Conservation (phyloP, 73 alveolate genomes). For the Tetrahymena malaccensis region DNA sequence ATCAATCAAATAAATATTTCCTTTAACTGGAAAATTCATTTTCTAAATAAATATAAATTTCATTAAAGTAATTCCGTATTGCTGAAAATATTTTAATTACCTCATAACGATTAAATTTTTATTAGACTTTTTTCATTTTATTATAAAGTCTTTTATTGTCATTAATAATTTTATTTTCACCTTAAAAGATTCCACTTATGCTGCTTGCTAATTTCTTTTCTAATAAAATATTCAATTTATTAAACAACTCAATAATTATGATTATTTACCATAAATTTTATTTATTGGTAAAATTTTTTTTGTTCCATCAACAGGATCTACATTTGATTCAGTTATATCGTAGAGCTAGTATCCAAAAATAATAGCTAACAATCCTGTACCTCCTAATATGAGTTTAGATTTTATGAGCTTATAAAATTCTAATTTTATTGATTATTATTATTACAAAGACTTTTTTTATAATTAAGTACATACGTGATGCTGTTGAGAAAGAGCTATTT, state of each 20-base stretch:
- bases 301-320: background rate
- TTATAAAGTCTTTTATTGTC: background rate
- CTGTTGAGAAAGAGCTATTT: background rate
- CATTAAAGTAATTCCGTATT: background rate
- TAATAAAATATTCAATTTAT: background rate
- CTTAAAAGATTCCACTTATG: background rate
- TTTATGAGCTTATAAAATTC: background rate
- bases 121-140: background rate
- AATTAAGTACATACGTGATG: background rate
- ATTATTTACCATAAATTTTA: background rate
- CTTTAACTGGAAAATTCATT: background rate
- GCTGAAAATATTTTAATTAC: background rate
- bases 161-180: background rate
- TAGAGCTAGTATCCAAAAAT: background rate
- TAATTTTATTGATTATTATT: background rate
- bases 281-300: background rate
- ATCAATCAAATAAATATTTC: background rate
- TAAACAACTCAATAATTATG: background rate
- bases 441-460: background rate
- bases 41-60: background rate
- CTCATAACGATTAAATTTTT: background rate
- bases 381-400: background rate
- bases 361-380: background rate
- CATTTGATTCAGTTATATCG: background rate
- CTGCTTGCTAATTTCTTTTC: background rate